Evolutionary conservation across 2,329 filamentous ascomycete species (phyloP).

Genomic region (Pseudogymnoascus sp.): DNA sequence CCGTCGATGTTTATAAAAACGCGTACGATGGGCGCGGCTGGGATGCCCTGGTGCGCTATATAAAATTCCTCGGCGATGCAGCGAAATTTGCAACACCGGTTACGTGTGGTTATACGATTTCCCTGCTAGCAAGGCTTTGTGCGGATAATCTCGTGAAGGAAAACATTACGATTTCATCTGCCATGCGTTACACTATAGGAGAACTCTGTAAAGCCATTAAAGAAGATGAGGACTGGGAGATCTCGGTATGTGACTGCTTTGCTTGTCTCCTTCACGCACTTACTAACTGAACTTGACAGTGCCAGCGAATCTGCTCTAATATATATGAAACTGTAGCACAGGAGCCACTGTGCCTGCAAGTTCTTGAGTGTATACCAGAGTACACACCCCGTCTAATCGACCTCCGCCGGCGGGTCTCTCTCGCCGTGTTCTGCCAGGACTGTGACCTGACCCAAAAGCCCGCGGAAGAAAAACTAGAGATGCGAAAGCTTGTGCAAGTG

Average conservation of each 20-base stretch:
- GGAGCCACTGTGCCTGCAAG: slow-evolving; percentile 45
- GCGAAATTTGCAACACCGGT: slow-evolving; percentile 24
- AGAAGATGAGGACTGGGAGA: slow-evolving; percentile 29
- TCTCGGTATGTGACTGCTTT: slow-evolving; percentile 14
- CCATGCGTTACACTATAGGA: slow-evolving; percentile 37
- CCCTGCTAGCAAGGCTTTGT: slow-evolving; percentile 45
- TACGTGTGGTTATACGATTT: slow-evolving; percentile 31
- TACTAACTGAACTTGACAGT: slow-evolving; percentile 32
- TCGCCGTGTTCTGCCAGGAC: slow-evolving; percentile 52
- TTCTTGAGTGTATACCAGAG: slow-evolving; percentile 51
- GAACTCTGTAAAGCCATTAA: slow-evolving; percentile 37
- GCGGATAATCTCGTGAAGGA: slow-evolving; percentile 43
- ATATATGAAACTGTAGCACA: slow-evolving; percentile 40
- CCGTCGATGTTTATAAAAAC: not conserved
- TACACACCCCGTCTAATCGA: slow-evolving; percentile 43
- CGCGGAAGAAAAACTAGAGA: slow-evolving; percentile 31
- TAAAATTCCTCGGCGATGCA: slow-evolving; percentile 20
- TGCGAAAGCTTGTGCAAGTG: slow-evolving; percentile 38
- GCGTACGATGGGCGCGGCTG: slow-evolving; percentile 18
- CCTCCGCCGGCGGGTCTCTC: slow-evolving; percentile 57
- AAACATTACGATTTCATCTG: slow-evolving; percentile 34
- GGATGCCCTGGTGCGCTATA: slow-evolving; percentile 20
- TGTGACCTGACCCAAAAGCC: slow-evolving; percentile 33
- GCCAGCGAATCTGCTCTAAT: slow-evolving; percentile 38
- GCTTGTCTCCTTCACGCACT: not conserved